Base-by-base conservation (phyloP, 2,329 filamentous ascomycete genomes). In the Colletotrichum cuscutae region DNA sequence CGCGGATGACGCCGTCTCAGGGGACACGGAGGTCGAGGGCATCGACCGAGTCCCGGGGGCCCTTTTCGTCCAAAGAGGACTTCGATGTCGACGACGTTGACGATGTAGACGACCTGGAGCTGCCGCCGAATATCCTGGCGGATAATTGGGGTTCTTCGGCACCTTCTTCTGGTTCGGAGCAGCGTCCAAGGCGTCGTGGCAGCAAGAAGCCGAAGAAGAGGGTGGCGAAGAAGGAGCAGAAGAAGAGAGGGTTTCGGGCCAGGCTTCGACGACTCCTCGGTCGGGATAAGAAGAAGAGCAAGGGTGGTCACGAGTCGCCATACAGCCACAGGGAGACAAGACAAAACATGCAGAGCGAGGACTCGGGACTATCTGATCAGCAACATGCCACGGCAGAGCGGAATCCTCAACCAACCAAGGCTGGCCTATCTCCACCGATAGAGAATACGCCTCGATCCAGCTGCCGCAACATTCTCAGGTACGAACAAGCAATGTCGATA, bases 31-130 rank as follows among this genome's bases (percentile, higher is more conserved):
- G 30, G 32, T 65, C 62, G 32, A 52, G 62, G 19, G 62, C 62
- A 22, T 65, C 62, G 26, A 57, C 37, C 22, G 62, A 65, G 32
- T 65, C 62, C 19, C 62, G 35, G 42, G 62, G 62, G 5, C 62
- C 62, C 7, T 35, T 65, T 24, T 65, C 62, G 8, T 65, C 62
- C 15, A 65, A 65, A 52, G 62, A 65, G 32, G 62, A 57, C 24
- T 52, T 65, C 2, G 49, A 57, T 49, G 24, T 46, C 7, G 30
- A 65, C 7, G 30, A 65, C 11, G 19, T 65, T 7, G 62, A 65
- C 11, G 53, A 56, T 22, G 42, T 49, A 28, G 53, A 28, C 2
- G 53, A 56, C 53, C 15, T 26, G n/a, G 53, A 56, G 22, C 52
- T 57, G 7, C 62, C 52, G 7, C 62, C 30, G 26, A 49, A 49